A percentile compares a stretch with the other conserved stretches of the same genome.
phyloP scores from a whole-genome alignment of 1,284 basidiomycete genomes.

The Sanghuangporus baumii region DNA sequence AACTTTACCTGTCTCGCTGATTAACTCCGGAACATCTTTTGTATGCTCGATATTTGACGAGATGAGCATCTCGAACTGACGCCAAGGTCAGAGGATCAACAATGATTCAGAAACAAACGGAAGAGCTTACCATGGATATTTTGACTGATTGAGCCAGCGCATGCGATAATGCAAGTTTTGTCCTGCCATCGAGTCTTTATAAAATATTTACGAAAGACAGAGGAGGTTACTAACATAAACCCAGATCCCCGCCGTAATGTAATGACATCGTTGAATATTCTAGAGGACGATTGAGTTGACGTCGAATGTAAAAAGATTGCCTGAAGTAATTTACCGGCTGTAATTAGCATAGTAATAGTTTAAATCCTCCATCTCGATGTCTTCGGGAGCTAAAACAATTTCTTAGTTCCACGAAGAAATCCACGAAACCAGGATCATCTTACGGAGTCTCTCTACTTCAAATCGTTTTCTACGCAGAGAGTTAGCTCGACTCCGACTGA shows the following conservation, averaged over 20 bases:
- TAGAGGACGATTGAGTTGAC: slow-evolving; percentile 27
- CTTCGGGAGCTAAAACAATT: slow-evolving; percentile 55
- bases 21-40: slow-evolving; percentile 91
- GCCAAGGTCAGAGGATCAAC: neutral
- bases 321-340: slow-evolving; percentile 59
- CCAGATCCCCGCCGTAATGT: slow-evolving; percentile 91
- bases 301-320: slow-evolving; percentile 6
- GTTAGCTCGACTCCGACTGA: too few species aligned
- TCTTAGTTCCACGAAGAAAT: neutral
- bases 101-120: neutral
- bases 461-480: slow-evolving; percentile 88
- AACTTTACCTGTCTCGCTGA: slow-evolving; percentile 93
- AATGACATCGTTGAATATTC: slow-evolving; percentile 98
- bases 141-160: slow-evolving; percentile 95
- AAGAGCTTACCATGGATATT: slow-evolving; percentile 68
- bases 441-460: slow-evolving; percentile 84
- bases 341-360: slow-evolving; percentile 98
- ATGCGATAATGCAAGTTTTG: slow-evolving; percentile 91
- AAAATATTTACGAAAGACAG: slow-evolving; percentile 19
- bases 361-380: slow-evolving; percentile 92
- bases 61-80: slow-evolving; percentile 86
- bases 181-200: slow-evolving; percentile 49
- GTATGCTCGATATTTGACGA: slow-evolving; percentile 94
- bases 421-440: slow-evolving; percentile 17
- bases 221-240: slow-evolving; percentile 69